Conservation (phyloP, 306 rosid species). For the Citrullus colocynthis region DNA sequence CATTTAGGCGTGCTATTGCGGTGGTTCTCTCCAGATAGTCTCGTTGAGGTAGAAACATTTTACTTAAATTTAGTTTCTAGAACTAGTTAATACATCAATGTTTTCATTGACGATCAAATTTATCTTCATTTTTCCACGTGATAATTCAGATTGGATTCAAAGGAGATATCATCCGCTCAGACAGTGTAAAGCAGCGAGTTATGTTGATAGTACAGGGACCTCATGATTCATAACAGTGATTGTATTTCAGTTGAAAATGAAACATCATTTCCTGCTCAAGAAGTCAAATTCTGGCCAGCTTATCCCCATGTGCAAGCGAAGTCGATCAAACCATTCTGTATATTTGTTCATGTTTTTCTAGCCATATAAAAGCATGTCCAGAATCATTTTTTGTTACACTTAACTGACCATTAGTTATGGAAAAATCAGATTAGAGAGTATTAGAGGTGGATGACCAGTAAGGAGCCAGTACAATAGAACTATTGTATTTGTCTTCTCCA, state of each 20-base stretch:
- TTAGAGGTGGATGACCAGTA: slow-evolving; percentile 27
- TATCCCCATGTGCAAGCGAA: slow-evolving; percentile 14
- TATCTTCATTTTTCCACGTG: neutral
- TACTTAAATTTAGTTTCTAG: neutral
- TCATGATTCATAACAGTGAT: slow-evolving; percentile 33
- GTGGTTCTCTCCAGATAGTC: slow-evolving; percentile 79
- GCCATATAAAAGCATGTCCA: slow-evolving; percentile 23
- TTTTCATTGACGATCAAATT: neutral
- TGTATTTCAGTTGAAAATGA: neutral
- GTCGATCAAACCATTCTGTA: slow-evolving; percentile 18
- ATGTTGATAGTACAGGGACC: slow-evolving; percentile 69
- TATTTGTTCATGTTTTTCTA: slow-evolving; percentile 13
- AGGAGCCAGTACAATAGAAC: slow-evolving; percentile 25
- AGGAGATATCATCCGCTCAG: slow-evolving; percentile 78
- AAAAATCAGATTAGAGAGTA: slow-evolving; percentile 19
- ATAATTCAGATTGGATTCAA: slow-evolving; percentile 52
- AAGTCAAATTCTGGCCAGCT: slow-evolving; percentile 10
- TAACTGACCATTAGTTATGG: slow-evolving; percentile 28
- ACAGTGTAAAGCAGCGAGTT: slow-evolving; percentile 80
- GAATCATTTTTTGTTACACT: slow-evolving; percentile 22
- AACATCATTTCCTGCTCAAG: slow-evolving; percentile 10
- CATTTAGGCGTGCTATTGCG: slow-evolving; percentile 86
- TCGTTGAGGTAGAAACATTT: slow-evolving; percentile 44
- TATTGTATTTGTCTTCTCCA: slow-evolving; percentile 9
- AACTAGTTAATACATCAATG: neutral